phyloP scores from a whole-genome alignment of 345 rosid genomes.

The Cardamine occulta region DNA sequence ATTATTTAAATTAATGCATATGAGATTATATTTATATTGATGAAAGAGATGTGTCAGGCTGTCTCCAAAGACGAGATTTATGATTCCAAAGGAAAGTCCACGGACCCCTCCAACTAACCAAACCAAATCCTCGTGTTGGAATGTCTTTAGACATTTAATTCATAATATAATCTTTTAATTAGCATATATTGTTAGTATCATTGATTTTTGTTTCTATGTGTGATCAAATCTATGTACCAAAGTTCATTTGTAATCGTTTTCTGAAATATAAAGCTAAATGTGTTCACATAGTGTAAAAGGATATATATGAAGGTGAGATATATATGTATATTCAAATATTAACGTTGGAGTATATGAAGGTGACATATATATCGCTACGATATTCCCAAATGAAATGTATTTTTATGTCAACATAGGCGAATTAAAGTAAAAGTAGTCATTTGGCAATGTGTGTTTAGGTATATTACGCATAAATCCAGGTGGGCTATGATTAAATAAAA shows the following conservation, averaged over 20 bases:
- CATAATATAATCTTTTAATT: not conserved
- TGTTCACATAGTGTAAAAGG: not conserved
- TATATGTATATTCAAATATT: not conserved
- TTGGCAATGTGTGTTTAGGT: conserved; percentile 33
- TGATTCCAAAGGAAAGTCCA: conserved; percentile 29
- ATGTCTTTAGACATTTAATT: conserved; percentile 21
- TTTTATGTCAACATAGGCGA: conserved; percentile 1
- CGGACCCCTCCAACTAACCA: conserved; percentile 34
- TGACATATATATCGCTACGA: not conserved
- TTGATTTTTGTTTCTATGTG: not conserved
- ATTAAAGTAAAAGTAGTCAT: conserved; percentile 23
- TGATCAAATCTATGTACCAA: not conserved
- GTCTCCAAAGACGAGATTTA: conserved; percentile 31
- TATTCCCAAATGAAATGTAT: not conserved
- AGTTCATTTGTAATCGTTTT: not conserved
- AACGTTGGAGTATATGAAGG: conserved; percentile 2
- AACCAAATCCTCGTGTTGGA: conserved; percentile 32
- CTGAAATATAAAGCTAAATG: not conserved
- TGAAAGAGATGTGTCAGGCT: conserved; percentile 33
- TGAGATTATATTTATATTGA: conserved; percentile 12
- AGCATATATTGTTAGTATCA: conserved; percentile 10
- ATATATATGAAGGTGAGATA: not conserved
- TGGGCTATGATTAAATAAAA: conserved; percentile 26
- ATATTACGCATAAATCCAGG: conserved; percentile 17
- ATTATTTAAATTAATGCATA: not conserved